Evolutionary conservation across 305 asterid species (phyloP).

Genomic region (Fraxinus sp.): DNA sequence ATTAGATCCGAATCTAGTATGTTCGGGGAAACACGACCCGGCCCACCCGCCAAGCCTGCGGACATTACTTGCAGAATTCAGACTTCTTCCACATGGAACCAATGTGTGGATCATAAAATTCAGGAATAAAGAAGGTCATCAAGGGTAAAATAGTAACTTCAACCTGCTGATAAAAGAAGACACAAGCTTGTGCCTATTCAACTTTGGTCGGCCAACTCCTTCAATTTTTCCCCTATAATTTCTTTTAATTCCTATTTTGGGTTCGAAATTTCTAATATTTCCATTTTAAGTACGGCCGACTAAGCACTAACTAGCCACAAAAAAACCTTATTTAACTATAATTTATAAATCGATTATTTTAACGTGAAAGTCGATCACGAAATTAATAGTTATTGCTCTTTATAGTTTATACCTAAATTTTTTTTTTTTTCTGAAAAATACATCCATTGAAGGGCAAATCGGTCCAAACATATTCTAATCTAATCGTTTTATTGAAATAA

Average conservation of each 20-base stretch:
- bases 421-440: neutral
- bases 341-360: neutral
- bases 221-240: neutral
- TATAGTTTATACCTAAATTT: neutral
- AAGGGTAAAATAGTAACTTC: conserved; percentile 18
- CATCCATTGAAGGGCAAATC: neutral
- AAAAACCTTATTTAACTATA: neutral
- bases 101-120: neutral
- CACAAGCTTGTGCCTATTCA: conserved; percentile 23
- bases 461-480: neutral
- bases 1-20: neutral
- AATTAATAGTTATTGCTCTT: neutral
- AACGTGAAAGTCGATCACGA: neutral
- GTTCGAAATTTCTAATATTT: neutral
- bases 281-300: conserved; percentile 31
- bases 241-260: neutral
- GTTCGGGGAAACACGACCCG: neutral
- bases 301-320: conserved; percentile 13
- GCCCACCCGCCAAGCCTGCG: neutral
- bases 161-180: neutral
- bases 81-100: neutral
- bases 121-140: neutral
- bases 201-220: conserved; percentile 28
- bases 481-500: neutral
- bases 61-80: neutral